Evolutionary conservation across 1,284 basidiomycete species (phyloP), one percentile per base, ranked within the genome.

Genomic region (Marasmius oreades): DNA sequence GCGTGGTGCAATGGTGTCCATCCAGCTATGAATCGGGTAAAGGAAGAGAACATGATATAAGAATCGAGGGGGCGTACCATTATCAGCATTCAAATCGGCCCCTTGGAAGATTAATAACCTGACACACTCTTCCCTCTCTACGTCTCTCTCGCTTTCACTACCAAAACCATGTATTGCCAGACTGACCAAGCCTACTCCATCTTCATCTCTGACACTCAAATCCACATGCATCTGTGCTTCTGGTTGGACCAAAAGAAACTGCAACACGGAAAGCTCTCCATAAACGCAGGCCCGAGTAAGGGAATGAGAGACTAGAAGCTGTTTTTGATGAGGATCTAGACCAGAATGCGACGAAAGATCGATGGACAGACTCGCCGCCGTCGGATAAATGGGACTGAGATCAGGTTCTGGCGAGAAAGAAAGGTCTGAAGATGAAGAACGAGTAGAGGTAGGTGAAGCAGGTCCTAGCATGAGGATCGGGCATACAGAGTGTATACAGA

Each of bases 1-100:
- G 95, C 94, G 75, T 96, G 91, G 69, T 98, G 96, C n/a, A 99
- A 77, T 1, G 95, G 87, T 2, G 93, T 95, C 95, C 95, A 98
- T 42, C 95, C 95, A 57, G 83, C 92, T 93, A 65, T 56, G 43
- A 33, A 55, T 45, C 39, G 52, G 45, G 53, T 48, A 58, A 45
- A 52, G 44, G 47, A 53, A 24, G 23, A 47, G 16, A 24, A 45
- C 48, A 52, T 51, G 51, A 36, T 16, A 23, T 43, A 16, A 70
- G 68, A 55, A 55, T 48, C 42, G 45, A 74, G 16, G n/a, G 39
- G 16, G 16, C 80, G 54, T 64, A 88, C 89, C 80, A 64, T 84
- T 76, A 69, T 95, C 93, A 26, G 78, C 74, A 47, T 71, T 75
- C 51, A 91, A 72, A 64, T 92, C 86, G 47, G 87, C 89, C 51